Base-by-base conservation (phyloP, 83 land plant genomes). In the Diphasiastrum complanatum region DNA sequence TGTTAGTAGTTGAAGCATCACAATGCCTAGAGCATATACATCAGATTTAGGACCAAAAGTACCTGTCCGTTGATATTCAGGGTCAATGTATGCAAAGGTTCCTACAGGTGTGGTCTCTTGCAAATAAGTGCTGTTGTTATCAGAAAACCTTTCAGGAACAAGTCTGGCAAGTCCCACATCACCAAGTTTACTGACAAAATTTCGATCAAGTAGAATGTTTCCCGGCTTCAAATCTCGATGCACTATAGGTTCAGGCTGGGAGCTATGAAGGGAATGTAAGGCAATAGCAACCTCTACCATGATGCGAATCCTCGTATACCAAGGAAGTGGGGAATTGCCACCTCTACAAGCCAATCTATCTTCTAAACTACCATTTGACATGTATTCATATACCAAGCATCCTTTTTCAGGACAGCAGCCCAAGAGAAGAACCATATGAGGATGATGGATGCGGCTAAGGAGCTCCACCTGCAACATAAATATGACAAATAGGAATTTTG, bases 91-190 rank as follows among this genome's bases (percentile, higher is more conserved):
- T 51, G 78, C 79, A 58, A 79, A 82, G 20, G 89, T 85, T 2
- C 86, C 89, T 25, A 71, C 84, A 0, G 81, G 63, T 3, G 74
- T 68, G n/a, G 85, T 82, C 77, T 78, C 78, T 20, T 66, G 68
- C 40, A 79, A n/a, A 19, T 38, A 79, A 51, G 74, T 80, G 0
- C 84, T 84, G 2, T 72, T 76, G 36, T 18, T 60, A 47, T 61
- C 71, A 1, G 82, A 76, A 0, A 71, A 70, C 0, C 61, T 60
- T 1, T 79, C 68, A 5, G 83, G 85, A 30, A 81, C 74, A 6
- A 82, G 80, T 59, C 79, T 66, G 6, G 89, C 82, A 45, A 85
- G 66, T n/a, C 89, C 89, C 14, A 82, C 89, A 70, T 85, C 89
- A 47, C 83, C 77, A 57, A 85, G 76, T 68, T 85, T 85, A 76